Evolutionary conservation across 768 basidiomycete species (phyloP).

Genomic region (Boletus tomentosulus): DNA sequence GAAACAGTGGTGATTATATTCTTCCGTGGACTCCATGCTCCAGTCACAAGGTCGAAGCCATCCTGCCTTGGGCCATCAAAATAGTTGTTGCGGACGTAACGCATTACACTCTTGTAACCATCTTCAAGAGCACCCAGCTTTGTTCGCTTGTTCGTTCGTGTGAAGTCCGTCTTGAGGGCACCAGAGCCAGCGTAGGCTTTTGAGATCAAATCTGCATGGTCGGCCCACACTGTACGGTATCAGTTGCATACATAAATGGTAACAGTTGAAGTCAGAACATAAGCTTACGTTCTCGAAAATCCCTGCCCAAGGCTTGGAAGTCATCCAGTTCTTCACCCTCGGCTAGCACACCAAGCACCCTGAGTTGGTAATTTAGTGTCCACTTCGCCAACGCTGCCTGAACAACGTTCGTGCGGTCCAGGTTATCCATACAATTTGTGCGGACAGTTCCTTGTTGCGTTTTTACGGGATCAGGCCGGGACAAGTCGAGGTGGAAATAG

Average conservation of each 20-base stretch:
- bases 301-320: constrained; percentile 70
- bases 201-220: constrained; percentile 89
- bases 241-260: constrained; percentile 4
- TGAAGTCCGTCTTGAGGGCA: constrained; percentile 95
- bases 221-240: constrained; percentile 79
- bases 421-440: constrained; percentile 97
- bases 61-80: constrained; percentile 94
- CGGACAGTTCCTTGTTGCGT: constrained; percentile 77
- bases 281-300: constrained; percentile 83
- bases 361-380: constrained; percentile 76
- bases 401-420: constrained; percentile 96
- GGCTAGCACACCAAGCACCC: constrained; percentile 65
- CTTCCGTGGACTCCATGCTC: constrained; percentile 81
- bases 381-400: constrained; percentile 89
- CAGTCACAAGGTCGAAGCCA: constrained; percentile 91
- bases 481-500: constrained; percentile 70
- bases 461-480: constrained; percentile 42
- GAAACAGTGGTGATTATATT: constrained; percentile 67
- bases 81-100: constrained; percentile 95
- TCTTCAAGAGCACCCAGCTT: constrained; percentile 78
- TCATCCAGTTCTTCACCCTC: constrained; percentile 74
- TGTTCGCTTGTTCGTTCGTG: constrained; percentile 87
- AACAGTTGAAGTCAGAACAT: neutral
- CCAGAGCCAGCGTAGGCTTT: constrained; percentile 93
- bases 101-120: constrained; percentile 73